These are phyloP conservation scores for Coemansia sp. DNA, from an alignment of 192 early-diverging fungal species.

Conservation along the genomic window DNA sequence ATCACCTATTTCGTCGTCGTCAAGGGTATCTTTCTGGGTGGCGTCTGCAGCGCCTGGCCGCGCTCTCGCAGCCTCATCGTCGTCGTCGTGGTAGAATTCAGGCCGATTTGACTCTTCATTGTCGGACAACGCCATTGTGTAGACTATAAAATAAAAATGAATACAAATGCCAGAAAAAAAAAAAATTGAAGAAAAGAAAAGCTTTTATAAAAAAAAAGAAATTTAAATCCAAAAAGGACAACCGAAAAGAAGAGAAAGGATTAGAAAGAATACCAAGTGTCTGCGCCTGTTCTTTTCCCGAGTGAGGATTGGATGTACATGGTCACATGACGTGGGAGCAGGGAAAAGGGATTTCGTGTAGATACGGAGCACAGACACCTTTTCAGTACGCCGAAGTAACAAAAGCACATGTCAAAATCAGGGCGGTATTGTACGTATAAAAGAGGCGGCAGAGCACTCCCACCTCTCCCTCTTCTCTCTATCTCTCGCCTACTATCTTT, in stretches of 20 bases:
- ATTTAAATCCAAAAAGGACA: not conserved
- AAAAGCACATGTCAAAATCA: not conserved
- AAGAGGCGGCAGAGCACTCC: not conserved
- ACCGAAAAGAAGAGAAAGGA: not conserved
- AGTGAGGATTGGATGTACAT: not conserved
- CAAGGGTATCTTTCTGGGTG: slow-evolving; percentile 10
- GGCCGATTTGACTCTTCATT: slow-evolving; percentile 36
- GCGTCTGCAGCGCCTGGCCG: not conserved
- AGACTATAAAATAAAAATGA: not conserved
- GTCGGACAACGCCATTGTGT: slow-evolving; percentile 28
- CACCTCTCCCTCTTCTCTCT: too few relatives aligned
- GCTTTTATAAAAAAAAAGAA: not conserved
- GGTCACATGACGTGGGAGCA: not conserved
- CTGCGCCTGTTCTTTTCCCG: too few relatives aligned
- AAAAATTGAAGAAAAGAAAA: not conserved
- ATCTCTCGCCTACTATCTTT: not conserved
- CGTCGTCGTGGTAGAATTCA: slow-evolving; percentile 37
- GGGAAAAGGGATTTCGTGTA: too few relatives aligned
- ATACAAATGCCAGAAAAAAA: not conserved
- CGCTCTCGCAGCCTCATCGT: slow-evolving; percentile 16
- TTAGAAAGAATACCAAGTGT: too few relatives aligned
- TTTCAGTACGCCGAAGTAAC: not conserved
- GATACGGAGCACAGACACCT: too few relatives aligned
- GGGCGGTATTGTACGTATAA: not conserved
- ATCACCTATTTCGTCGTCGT: slow-evolving; percentile 71